Evolutionary conservation across 2,329 filamentous ascomycete genomes (phyloP), one percentile per base, ranked within the genome.

Genomic region (Diaporthe sp.): DNA sequence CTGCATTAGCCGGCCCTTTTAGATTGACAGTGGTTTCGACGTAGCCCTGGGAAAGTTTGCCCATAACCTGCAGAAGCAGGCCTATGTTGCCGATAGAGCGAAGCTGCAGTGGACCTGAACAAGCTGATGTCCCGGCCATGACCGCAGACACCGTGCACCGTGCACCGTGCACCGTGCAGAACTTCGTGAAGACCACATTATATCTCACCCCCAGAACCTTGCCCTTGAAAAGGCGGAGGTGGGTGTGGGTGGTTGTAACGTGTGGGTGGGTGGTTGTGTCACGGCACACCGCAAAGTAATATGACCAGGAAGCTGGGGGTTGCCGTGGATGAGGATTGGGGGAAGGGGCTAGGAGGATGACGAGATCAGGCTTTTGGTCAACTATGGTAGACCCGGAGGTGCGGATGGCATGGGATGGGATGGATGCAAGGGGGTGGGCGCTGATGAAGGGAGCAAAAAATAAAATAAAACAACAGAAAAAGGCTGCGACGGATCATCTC

Each of bases 351-450:
- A 22, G 47, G 47, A 38, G 64, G 64, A 54, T 52, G 47, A 52
- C 47, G 47, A 54, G 64, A 68, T 68, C 64, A 68, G 64, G 64
- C 33, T 68, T 68, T 68, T 40, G 64, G 64, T 68, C 64, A 68
- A 40, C n/a, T 54, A 33, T 54, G 64, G 64, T 40, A n/a, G 33
- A 54, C 22, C 47, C 47, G 19, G 35, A 54, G 64, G 64, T 40
- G n/a, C 5, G 9, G 47, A 33, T 55, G 54, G 52, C 25, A 67
- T 35, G 61, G 42, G 64, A 52, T 67, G 42, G 33, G 64, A 68
- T 40, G 64, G 64, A 68, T 68, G 64, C 64, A 54, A 68, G 64
- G 45, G 64, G n/a, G n/a, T n/a, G n/a, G n/a, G 64, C 22, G 64
- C n/a, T 50, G 61, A 50, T 67, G 30, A 67, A 67, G 61, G 61